phyloP scores from a whole-genome alignment of 148 eudicot species.

The Selenicereus undatus region DNA sequence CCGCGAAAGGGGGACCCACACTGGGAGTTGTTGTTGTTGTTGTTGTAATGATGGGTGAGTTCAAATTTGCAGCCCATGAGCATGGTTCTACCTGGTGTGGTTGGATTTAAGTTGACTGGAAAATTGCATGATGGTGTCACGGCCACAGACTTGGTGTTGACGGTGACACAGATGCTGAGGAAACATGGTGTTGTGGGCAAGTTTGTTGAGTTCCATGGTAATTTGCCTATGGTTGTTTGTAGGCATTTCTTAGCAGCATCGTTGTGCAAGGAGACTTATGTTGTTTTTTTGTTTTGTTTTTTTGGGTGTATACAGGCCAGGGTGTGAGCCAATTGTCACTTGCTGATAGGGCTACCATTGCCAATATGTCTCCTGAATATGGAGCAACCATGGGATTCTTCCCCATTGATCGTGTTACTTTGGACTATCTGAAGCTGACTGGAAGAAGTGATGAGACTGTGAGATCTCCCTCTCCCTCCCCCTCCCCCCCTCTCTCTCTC shows the following conservation, averaged over 20 bases:
- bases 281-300: neutral
- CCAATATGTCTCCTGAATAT: slow-evolving; percentile 98
- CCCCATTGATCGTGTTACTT: slow-evolving; percentile 87
- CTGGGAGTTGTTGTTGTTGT: too few species aligned
- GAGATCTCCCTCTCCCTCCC: slow-evolving; percentile 13
- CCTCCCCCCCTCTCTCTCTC: neutral
- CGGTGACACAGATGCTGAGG: slow-evolving; percentile 96
- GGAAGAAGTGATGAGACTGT: slow-evolving; percentile 94
- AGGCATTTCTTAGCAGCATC: neutral
- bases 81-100: slow-evolving; percentile 99
- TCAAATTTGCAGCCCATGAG: slow-evolving; percentile 82
- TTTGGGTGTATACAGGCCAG: slow-evolving; percentile 42
- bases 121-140: slow-evolving; percentile 86
- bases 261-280: neutral
- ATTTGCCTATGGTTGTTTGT: slow-evolving; percentile 7
- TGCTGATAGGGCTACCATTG: slow-evolving; percentile 97
- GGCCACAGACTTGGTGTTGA: slow-evolving; percentile 95
- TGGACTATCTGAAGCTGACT: slow-evolving; percentile 82
- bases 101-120: slow-evolving; percentile 86
- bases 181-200: slow-evolving; percentile 99
- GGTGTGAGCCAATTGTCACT: slow-evolving; percentile 73
- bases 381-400: slow-evolving; percentile 99
- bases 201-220: slow-evolving; percentile 95
- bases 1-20: too few species aligned
- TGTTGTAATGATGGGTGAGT: slow-evolving; percentile 4